Percentiles rank a stretch among this genome's conserved stretches.
phyloP scores from a whole-genome alignment of 768 basidiomycete genomes.

The Phylloporus scabripes region DNA sequence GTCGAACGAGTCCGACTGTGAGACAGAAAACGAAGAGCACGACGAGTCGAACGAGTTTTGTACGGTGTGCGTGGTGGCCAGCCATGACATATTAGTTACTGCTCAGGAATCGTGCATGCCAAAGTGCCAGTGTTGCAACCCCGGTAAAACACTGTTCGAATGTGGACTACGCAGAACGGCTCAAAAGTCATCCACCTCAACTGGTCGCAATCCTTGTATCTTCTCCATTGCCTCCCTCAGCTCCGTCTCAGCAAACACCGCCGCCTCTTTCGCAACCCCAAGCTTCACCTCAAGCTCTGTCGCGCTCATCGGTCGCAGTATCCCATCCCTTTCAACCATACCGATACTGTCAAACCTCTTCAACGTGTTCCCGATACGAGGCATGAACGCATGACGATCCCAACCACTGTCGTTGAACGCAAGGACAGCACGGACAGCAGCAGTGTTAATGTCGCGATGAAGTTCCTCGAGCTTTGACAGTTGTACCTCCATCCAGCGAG shows the following conservation, averaged over 20 bases:
- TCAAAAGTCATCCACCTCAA: slow-evolving; percentile 34
- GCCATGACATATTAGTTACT: slow-evolving; percentile 22
- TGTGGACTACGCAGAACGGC: neutral
- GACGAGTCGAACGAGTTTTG: slow-evolving; percentile 13
- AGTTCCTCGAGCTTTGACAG: slow-evolving; percentile 83
- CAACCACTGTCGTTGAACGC: slow-evolving; percentile 83
- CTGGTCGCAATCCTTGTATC: slow-evolving; percentile 51
- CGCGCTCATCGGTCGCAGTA: slow-evolving; percentile 48
- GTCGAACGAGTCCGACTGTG: slow-evolving; percentile 16
- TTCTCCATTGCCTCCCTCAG: slow-evolving; percentile 70
- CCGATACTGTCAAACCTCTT: slow-evolving; percentile 65
- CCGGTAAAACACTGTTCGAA: neutral
- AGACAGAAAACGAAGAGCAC: slow-evolving; percentile 22
- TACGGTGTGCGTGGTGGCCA: slow-evolving; percentile 8
- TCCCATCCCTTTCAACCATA: slow-evolving; percentile 41
- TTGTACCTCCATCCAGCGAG: slow-evolving; percentile 91
- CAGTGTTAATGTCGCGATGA: slow-evolving; percentile 86
- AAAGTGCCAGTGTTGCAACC: too few species aligned
- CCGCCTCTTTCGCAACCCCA: slow-evolving; percentile 62
- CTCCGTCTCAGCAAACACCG: slow-evolving; percentile 67
- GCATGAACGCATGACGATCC: slow-evolving; percentile 66
- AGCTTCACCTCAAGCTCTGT: slow-evolving; percentile 76
- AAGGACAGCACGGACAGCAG: slow-evolving; percentile 76
- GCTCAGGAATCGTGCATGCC: neutral
- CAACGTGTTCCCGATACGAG: slow-evolving; percentile 63